Conservation (phyloP, 139 green algal genomes). For the Tetradesmus obliquus region DNA sequence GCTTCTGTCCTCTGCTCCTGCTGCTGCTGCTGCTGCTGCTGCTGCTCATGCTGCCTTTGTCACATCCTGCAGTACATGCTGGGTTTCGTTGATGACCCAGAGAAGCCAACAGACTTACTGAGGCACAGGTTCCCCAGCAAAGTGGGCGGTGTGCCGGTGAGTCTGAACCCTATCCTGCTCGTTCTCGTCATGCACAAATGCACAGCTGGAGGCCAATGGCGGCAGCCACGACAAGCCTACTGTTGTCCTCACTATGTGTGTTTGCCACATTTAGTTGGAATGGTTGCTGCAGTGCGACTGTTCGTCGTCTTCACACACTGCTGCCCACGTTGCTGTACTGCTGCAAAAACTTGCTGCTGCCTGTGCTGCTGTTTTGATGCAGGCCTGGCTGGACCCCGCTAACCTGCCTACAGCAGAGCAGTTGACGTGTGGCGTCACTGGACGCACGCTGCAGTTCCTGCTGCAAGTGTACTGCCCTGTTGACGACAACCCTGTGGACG, state of each 20-base stretch:
- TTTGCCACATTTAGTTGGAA: too few species aligned
- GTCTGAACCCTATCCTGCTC: not conserved
- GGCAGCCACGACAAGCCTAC: not conserved
- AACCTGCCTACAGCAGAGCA: slow-evolving; percentile 67
- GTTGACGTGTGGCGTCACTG: slow-evolving; percentile 66
- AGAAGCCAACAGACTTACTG: slow-evolving; percentile 60
- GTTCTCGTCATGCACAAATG: not conserved
- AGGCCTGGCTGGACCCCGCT: slow-evolving; percentile 87
- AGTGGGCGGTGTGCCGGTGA: slow-evolving; percentile 76
- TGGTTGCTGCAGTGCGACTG: too few species aligned
- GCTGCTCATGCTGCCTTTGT: not conserved
- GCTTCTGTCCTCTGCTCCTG: not conserved
- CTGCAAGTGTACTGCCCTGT: slow-evolving; percentile 80
- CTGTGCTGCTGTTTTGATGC: slow-evolving; percentile 3
- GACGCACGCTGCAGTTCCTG: slow-evolving; percentile 70
- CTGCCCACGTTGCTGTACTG: too few species aligned
- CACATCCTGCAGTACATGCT: slow-evolving; percentile 59
- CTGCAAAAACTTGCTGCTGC: not conserved
- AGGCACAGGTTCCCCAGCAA: slow-evolving; percentile 87
- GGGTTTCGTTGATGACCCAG: slow-evolving; percentile 61
- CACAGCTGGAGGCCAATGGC: not conserved
- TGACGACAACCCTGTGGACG: slow-evolving; percentile 53
- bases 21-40: slow-evolving; percentile 22
- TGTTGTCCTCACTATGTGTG: not conserved
- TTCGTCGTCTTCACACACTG: too few species aligned